Evolutionary conservation across 345 rosid species (phyloP), one percentile per base, ranked within the genome.

Genomic region (Salix koriyanagi): DNA sequence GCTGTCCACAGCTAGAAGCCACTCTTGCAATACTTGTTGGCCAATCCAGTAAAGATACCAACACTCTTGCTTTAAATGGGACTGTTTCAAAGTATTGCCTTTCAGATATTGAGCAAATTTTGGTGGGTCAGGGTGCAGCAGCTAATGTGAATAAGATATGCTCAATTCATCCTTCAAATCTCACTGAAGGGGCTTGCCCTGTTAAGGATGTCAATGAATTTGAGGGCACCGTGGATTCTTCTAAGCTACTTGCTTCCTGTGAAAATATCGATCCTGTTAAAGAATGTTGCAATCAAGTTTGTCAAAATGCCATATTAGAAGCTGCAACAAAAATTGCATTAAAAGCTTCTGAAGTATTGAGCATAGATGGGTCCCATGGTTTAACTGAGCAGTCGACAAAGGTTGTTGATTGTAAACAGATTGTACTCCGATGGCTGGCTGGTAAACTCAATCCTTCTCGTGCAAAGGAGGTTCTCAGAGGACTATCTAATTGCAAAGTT

Each of bases 1-100:
- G 99, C 78, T 96, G 99, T 83, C 99, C 99, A 13, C 99, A 96
- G 87, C 75, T 93, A 26, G 90, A 88, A 71, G 99, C 97, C 42
- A 86, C 94, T 4, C 84, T 96, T 41, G 76, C 88, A 32, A 93
- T 96, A 56, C 91, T 92, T 48, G 86, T 93, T 19, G 99, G 97
- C 18, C 90, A 88, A 77, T 91, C 90, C 41, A 96, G 99, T 73
- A 86, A 88, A 85, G 81, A 80, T 26, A 90, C 90, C 4, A 87
- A 91, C 37, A 65, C 83, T 74, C 98, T 96, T 67, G 93, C 98
- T 19, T 65, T 96, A 54, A 91, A 87, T 52, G 85, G 83, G 70
- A 89, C 92, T 7, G 86, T 77, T 71, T 90, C 99, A 15, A 81
- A 87, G 82, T 81, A 88, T 67, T 96, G 98, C 84, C 87, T 96